Evolutionary conservation across 805 yeast genomes (phyloP).

Genomic region (Ascoidea tarda): DNA sequence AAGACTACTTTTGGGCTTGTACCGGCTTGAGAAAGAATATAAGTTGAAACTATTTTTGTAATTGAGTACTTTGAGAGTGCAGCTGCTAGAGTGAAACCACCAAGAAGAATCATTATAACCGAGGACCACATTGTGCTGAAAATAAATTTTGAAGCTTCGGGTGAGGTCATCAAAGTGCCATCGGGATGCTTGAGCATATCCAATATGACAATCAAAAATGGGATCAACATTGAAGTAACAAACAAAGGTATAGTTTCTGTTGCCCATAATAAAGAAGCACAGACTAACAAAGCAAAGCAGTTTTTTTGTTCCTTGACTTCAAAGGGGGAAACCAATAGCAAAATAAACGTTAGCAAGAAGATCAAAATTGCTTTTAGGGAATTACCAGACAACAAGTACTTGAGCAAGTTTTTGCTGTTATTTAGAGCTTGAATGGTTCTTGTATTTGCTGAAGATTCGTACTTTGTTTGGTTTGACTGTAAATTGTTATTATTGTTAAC

Average conservation of each 20-base stretch:
- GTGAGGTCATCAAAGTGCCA: conserved; percentile 39
- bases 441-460: background rate
- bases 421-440: no score
- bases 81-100: conserved; percentile 93
- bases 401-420: no score
- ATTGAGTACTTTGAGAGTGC: conserved; percentile 84
- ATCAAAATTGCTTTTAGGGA: conserved; percentile 36
- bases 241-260: conserved; percentile 88
- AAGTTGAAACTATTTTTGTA: conserved; percentile 76
- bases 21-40: conserved; percentile 71
- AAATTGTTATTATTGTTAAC: conserved; percentile 1
- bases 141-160: conserved; percentile 59
- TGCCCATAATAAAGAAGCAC: conserved; percentile 88
- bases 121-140: conserved; percentile 91
- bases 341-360: conserved; percentile 27
- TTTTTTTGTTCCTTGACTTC: conserved; percentile 43
- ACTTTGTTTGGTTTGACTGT: background rate
- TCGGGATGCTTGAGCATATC: conserved; percentile 45
- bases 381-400: background rate
- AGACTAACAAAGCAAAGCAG: conserved; percentile 72
- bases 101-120: conserved; percentile 75
- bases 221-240: conserved; percentile 76
- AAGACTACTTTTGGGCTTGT: conserved; percentile 70
- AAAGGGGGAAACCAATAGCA: conserved; percentile 39
- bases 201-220: conserved; percentile 62